Conservation (phyloP, 1,284 basidiomycete genomes). For the Ustilago hordei region DNA sequence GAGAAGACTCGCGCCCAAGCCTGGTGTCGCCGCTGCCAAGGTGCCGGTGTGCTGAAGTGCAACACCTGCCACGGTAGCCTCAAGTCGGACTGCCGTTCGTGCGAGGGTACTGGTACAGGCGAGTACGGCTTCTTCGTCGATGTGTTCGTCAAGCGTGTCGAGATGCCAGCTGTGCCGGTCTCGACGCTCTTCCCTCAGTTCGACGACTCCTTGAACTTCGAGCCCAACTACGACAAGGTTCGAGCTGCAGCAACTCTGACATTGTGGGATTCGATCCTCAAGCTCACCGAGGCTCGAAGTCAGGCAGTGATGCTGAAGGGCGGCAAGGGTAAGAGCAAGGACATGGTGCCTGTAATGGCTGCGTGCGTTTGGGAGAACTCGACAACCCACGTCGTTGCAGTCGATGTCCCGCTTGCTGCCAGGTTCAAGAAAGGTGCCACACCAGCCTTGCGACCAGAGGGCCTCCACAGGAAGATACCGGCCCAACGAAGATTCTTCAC, state of each 20-base stretch:
- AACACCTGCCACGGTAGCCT: constrained; percentile 51
- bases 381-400: constrained; percentile 37
- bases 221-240: constrained; percentile 46
- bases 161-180: constrained; percentile 54
- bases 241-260: constrained; percentile 41
- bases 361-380: constrained; percentile 60
- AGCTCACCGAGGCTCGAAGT: constrained; percentile 35
- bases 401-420: constrained; percentile 47
- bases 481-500: constrained; percentile 45
- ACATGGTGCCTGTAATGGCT: constrained; percentile 55
- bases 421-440: constrained; percentile 40
- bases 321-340: constrained; percentile 33
- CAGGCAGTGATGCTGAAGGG: constrained; percentile 12
- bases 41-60: constrained; percentile 55
- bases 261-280: constrained; percentile 46
- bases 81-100: constrained; percentile 41
- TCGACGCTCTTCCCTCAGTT: constrained; percentile 41
- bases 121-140: constrained; percentile 57
- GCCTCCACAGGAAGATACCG: constrained; percentile 38
- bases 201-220: constrained; percentile 6
- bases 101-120: constrained; percentile 50
- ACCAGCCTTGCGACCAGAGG: constrained; percentile 29
- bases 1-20: constrained; percentile 50
- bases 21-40: constrained; percentile 52
- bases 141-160: constrained; percentile 53